A percentile compares a stretch with the other conserved stretches of the same genome.
These are phyloP conservation scores for Daldinia sp. DNA, from an alignment of 2,329 filamentous ascomycete species.

Conservation along the genomic window DNA sequence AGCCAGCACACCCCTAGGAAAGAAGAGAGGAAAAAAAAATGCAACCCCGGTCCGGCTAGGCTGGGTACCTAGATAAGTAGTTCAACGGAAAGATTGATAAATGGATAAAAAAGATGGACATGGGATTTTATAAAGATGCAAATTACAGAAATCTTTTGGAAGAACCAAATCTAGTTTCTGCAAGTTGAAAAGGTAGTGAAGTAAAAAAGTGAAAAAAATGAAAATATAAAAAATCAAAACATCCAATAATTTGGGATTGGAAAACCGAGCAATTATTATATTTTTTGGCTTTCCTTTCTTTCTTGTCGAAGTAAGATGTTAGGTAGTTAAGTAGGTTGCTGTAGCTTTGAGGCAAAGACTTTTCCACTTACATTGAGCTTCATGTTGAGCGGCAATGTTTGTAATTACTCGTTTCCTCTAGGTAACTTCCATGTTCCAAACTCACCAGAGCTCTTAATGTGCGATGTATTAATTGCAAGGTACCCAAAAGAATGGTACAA, in stretches of 20 bases:
- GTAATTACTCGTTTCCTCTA: not conserved
- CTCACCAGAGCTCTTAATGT: slow-evolving; percentile 6
- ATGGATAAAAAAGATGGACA: slow-evolving; percentile 29
- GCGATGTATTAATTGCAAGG: slow-evolving; percentile 9
- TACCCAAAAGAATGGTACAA: slow-evolving; percentile 24
- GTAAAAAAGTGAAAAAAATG: not conserved
- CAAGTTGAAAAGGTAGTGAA: not conserved
- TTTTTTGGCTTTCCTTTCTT: slow-evolving; percentile 17
- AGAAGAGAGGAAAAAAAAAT: slow-evolving; percentile 5
- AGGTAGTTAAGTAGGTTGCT: not conserved
- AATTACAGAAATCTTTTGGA: not conserved
- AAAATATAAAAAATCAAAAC: slow-evolving; percentile 3
- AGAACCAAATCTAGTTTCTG: not conserved
- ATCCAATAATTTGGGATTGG: slow-evolving; percentile 9
- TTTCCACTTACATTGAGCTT: slow-evolving; percentile 2
- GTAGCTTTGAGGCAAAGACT: slow-evolving; percentile 35
- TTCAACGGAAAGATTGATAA: slow-evolving; percentile 26
- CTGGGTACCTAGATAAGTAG: slow-evolving; percentile 11
- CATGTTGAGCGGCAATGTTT: slow-evolving; percentile 13
- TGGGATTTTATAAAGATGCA: slow-evolving; percentile 28
- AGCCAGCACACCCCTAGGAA: slow-evolving; percentile 30
- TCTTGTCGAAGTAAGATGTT: slow-evolving; percentile 9
- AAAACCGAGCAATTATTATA: slow-evolving; percentile 25
- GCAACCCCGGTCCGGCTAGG: slow-evolving; percentile 14
- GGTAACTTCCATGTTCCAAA: slow-evolving; percentile 9